Conservation (phyloP, 305 asterid species). For the Plantago rigida region DNA sequence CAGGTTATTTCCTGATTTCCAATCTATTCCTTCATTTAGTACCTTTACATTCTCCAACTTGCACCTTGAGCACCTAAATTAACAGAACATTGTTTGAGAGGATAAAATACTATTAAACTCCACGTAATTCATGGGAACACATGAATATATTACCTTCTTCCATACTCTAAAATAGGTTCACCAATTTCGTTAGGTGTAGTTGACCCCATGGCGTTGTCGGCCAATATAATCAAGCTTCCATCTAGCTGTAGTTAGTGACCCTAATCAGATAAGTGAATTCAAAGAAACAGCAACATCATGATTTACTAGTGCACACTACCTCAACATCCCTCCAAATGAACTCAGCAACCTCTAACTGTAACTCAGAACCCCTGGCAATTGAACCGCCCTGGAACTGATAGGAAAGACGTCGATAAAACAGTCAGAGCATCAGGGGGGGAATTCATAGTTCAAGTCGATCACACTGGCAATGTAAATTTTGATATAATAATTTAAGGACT, state of each 20-base stretch:
- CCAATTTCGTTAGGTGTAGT: slow-evolving; percentile 35
- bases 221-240: slow-evolving; percentile 74
- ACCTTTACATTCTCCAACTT: slow-evolving; percentile 70
- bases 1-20: slow-evolving; percentile 62
- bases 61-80: slow-evolving; percentile 78
- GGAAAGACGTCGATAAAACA: slow-evolving; percentile 26
- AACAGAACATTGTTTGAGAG: slow-evolving; percentile 20
- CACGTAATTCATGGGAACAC: slow-evolving; percentile 17
- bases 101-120: not conserved
- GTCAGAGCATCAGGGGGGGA: slow-evolving; percentile 13
- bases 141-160: slow-evolving; percentile 52
- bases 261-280: slow-evolving; percentile 27
- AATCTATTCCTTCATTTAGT: slow-evolving; percentile 71
- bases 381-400: slow-evolving; percentile 82
- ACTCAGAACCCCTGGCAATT: slow-evolving; percentile 77
- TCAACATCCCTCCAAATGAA: slow-evolving; percentile 83
- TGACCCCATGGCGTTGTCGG: slow-evolving; percentile 80
- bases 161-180: slow-evolving; percentile 68
- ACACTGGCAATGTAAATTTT: slow-evolving; percentile 14
- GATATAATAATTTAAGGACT: slow-evolving; percentile 18
- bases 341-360: slow-evolving; percentile 87
- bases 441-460: slow-evolving; percentile 11
- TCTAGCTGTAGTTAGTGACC: slow-evolving; percentile 56
- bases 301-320: slow-evolving; percentile 41
- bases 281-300: slow-evolving; percentile 15